phyloP scores from a whole-genome alignment of 495 filamentous ascomycete species.

The Chaetomidium leptoderma region DNA sequence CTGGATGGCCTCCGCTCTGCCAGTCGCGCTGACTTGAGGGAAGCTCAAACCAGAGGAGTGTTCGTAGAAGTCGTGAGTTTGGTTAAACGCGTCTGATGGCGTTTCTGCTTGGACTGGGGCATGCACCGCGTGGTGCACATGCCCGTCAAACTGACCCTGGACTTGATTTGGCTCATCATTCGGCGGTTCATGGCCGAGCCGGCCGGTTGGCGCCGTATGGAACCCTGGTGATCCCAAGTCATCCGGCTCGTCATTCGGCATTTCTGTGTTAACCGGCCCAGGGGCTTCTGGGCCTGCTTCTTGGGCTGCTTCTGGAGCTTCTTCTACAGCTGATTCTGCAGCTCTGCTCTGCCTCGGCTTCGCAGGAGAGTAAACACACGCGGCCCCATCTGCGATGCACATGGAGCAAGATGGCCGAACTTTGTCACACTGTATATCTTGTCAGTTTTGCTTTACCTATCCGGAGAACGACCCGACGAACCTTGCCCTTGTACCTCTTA shows the following conservation, averaged over 20 bases:
- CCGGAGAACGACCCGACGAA: background rate
- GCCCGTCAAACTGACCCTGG: background rate
- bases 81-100: slow-evolving; percentile 15
- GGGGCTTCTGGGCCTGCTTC: slow-evolving; percentile 7
- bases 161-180: background rate
- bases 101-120: slow-evolving; percentile 18
- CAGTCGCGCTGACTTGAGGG: slow-evolving; percentile 3
- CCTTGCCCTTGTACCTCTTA: slow-evolving; percentile 23
- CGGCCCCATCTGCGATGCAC: slow-evolving; percentile 27
- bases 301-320: too few relatives aligned
- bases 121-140: background rate
- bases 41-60: slow-evolving; percentile 23
- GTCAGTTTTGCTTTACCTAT: slow-evolving; percentile 1
- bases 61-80: slow-evolving; percentile 19
- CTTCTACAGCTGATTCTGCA: slow-evolving; percentile 1
- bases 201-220: slow-evolving; percentile 4
- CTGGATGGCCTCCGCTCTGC: slow-evolving; percentile 8
- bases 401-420: slow-evolving; percentile 37
- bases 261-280: slow-evolving; percentile 9
- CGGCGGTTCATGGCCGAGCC: background rate
- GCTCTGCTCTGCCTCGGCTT: slow-evolving; percentile 21
- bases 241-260: slow-evolving; percentile 28
- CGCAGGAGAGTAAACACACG: slow-evolving; percentile 36
- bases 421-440: slow-evolving; percentile 38
- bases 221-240: slow-evolving; percentile 31